Conservation (phyloP, 1,284 basidiomycete species). For the Austroboletus niveus region DNA sequence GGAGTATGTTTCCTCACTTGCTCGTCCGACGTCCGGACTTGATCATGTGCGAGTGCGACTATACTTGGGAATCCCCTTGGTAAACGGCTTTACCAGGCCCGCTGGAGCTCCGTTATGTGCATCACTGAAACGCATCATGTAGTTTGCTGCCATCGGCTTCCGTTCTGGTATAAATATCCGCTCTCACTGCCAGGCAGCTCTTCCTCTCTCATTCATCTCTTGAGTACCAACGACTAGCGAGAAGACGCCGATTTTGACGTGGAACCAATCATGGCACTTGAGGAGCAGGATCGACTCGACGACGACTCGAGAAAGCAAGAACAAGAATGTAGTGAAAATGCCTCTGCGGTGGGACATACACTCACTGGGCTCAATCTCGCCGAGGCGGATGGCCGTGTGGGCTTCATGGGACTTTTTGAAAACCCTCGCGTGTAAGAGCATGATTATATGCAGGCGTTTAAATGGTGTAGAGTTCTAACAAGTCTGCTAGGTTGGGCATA, state of each 20-base stretch:
- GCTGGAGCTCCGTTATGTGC: neutral
- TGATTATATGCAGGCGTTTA: neutral
- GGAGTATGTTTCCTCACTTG: too few species aligned
- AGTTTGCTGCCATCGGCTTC: neutral
- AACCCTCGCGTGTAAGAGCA: conserved; percentile 29
- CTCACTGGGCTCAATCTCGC: conserved; percentile 12
- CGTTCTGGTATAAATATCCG: conserved; percentile 20
- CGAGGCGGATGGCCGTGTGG: conserved; percentile 21
- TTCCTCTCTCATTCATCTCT: conserved; percentile 16
- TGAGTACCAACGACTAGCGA: conserved; percentile 1
- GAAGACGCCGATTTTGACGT: neutral
- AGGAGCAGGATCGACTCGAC: conserved; percentile 1
- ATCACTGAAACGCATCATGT: neutral
- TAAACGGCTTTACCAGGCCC: neutral
- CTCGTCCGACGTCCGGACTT: too few species aligned
- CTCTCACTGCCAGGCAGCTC: conserved; percentile 5
- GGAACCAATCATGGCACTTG: conserved; percentile 11
- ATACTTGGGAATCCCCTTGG: neutral
- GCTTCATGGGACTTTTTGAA: conserved; percentile 30
- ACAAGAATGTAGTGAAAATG: conserved; percentile 4
- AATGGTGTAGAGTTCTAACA: neutral
- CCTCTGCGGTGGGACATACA: neutral
- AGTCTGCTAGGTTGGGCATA: conserved; percentile 26
- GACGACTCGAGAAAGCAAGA: conserved; percentile 2
- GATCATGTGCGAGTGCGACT: neutral